Conservation (phyloP, 228 moss, liverwort and hornwort species). For the Sphagnum magellanicum region DNA sequence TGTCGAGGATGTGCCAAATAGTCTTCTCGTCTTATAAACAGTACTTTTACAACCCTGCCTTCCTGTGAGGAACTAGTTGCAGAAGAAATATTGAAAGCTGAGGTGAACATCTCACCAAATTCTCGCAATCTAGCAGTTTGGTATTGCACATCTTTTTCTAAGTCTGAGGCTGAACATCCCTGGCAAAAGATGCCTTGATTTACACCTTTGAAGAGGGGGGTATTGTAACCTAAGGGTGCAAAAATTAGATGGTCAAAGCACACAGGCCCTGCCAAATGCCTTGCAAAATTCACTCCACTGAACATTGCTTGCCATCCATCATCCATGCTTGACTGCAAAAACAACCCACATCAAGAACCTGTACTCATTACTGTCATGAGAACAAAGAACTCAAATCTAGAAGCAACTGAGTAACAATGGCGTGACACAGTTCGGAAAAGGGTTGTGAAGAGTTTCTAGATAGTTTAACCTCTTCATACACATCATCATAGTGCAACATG, state of each 20-base stretch:
- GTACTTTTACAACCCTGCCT: constrained; percentile 37
- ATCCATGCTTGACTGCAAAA: constrained; percentile 89
- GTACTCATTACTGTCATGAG: neutral
- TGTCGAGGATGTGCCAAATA: constrained; percentile 96
- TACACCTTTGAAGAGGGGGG: constrained; percentile 78
- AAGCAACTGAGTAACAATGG: neutral
- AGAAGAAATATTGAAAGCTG: constrained; percentile 27
- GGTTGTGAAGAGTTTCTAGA: too few relatives aligned
- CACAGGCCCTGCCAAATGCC: constrained; percentile 67
- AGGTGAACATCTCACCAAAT: constrained; percentile 75
- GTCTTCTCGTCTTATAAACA: constrained; percentile 85
- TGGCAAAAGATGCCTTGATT: constrained; percentile 44
- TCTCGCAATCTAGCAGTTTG: constrained; percentile 71
- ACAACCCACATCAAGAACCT: neutral
- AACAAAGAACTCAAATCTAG: neutral
- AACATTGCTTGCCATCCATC: constrained; percentile 95
- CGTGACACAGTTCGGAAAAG: too few relatives aligned
- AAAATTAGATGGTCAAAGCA: constrained; percentile 96
- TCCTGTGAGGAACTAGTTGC: constrained; percentile 2
- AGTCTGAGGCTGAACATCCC: constrained; percentile 50
- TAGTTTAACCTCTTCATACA: too few relatives aligned
- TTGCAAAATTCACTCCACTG: constrained; percentile 66
- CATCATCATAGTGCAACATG: too few relatives aligned
- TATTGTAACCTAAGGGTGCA: constrained; percentile 87
- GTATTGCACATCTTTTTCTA: constrained; percentile 24